phyloP scores from a whole-genome alignment of 495 filamentous ascomycete genomes.

The Talaromyces thailandensis region DNA sequence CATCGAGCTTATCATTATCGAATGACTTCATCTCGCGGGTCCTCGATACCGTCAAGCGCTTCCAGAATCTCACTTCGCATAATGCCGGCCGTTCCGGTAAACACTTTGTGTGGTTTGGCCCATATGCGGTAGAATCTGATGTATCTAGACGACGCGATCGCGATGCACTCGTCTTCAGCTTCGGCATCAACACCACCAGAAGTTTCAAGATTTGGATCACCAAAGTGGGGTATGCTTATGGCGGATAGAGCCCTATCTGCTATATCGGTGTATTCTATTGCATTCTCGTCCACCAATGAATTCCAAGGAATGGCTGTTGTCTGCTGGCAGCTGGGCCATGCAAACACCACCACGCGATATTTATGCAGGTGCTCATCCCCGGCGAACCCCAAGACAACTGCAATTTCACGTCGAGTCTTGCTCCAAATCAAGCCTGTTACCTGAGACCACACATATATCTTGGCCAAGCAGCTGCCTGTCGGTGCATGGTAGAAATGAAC shows the following conservation, averaged over 20 bases:
- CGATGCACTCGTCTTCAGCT: constrained; percentile 82
- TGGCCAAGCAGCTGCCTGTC: constrained; percentile 78
- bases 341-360: constrained; percentile 86
- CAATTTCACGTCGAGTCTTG: constrained; percentile 74
- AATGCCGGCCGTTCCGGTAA: constrained; percentile 50
- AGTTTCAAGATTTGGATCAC: constrained; percentile 3
- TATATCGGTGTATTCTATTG: neutral
- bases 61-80: constrained; percentile 87
- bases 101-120: constrained; percentile 53
- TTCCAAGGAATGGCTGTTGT: constrained; percentile 84
- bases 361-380: constrained; percentile 92
- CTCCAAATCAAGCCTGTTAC: constrained; percentile 93
- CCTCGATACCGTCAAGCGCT: constrained; percentile 74
- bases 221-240: constrained; percentile 32
- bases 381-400: constrained; percentile 91
- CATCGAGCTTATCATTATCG: constrained; percentile 13
- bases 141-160: constrained; percentile 88
- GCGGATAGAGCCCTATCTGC: constrained; percentile 39
- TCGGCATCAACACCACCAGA: constrained; percentile 40
- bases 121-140: constrained; percentile 97
- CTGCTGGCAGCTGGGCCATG: constrained; percentile 88
- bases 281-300: neutral
- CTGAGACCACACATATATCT: constrained; percentile 86
- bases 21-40: constrained; percentile 48
- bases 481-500: constrained; percentile 93